These are phyloP conservation scores for Cordyceps farinosa DNA, from an alignment of 2,329 filamentous ascomycete species.

Conservation along the genomic window DNA sequence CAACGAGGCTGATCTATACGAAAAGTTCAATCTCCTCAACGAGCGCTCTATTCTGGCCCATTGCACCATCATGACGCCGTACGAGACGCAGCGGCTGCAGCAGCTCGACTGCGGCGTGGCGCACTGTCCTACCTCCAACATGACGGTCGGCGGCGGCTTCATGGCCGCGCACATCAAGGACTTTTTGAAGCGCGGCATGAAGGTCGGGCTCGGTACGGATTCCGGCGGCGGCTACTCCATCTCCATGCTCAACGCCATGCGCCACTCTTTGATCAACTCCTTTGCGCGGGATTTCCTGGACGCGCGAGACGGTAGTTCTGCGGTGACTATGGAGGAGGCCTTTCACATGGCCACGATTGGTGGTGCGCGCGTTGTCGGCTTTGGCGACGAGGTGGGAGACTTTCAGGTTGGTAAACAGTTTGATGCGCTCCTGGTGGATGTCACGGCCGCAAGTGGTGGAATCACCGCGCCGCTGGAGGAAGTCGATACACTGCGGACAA, in stretches of 20 bases:
- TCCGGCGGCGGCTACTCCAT: conserved; percentile 60
- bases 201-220: conserved; percentile 65
- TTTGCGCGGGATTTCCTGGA: conserved; percentile 44
- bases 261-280: conserved; percentile 55
- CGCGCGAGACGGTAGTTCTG: conserved; percentile 37
- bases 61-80: conserved; percentile 58
- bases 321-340: conserved; percentile 47
- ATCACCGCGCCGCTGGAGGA: conserved; percentile 53
- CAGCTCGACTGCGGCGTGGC: conserved; percentile 55
- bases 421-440: conserved; percentile 52
- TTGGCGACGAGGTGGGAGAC: conserved; percentile 52
- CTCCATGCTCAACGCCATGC: conserved; percentile 56
- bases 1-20: conserved; percentile 59
- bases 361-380: conserved; percentile 55
- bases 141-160: conserved; percentile 58
- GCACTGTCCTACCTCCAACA: conserved; percentile 63
- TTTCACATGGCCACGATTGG: conserved; percentile 61
- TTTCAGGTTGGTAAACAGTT: conserved; percentile 60
- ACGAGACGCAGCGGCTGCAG: conserved; percentile 49
- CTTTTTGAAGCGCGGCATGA: conserved; percentile 55
- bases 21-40: conserved; percentile 51
- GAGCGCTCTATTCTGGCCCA: conserved; percentile 60
- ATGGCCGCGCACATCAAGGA: conserved; percentile 59
- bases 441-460: conserved; percentile 31
- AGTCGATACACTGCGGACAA: conserved; percentile 39